Evolutionary conservation across 2,329 filamentous ascomycete species (phyloP), one percentile per base, ranked within the genome.

Genomic region (Fusarium bactridioides): DNA sequence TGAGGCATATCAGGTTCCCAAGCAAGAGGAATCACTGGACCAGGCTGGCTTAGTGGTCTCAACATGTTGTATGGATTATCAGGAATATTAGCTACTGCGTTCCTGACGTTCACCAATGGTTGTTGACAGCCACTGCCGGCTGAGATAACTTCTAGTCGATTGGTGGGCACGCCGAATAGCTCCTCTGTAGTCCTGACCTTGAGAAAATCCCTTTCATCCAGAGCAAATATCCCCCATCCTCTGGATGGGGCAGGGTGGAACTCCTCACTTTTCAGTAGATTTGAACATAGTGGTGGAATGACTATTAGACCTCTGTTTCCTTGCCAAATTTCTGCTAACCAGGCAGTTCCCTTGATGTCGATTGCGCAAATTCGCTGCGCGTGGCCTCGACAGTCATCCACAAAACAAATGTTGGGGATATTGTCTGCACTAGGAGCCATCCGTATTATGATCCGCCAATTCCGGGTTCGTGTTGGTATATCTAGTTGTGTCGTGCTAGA

Each of bases 321-420:
- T 40, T 80, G 82, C 87, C 87, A 90, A 19, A 90, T 88, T 47
- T 87, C 81, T 45, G 87, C 81, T 18, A 89, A 67, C 84, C 86
- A 89, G 10, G 84, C 74, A 15, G 71, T 78, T 4, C 86, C 88
- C 16, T 78, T 75, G 43, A 90, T 86, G 48, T 89, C 88, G 29
- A 88, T 78, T 3, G 85, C 87, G 29, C 84, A 82, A 3, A 90
- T 76, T 68, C 84, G 86, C 10, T 86, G 83, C 5, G 87, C 88
- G 5, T 83, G 74, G 4, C 88, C 88, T 4, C 81, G 44, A 2
- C 78, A 70, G 63, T 87, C 82, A 58, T 85, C 84, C 55, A 83
- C 75, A 69, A 90, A 89, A 31, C 83, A 80, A n/a, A 90, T 78
- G 58, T 84, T 87, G 10, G 88, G 88, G 4, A 89, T 82, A 50